phyloP scores from a whole-genome alignment of 306 rosid genomes.

The Comarum palustre region DNA sequence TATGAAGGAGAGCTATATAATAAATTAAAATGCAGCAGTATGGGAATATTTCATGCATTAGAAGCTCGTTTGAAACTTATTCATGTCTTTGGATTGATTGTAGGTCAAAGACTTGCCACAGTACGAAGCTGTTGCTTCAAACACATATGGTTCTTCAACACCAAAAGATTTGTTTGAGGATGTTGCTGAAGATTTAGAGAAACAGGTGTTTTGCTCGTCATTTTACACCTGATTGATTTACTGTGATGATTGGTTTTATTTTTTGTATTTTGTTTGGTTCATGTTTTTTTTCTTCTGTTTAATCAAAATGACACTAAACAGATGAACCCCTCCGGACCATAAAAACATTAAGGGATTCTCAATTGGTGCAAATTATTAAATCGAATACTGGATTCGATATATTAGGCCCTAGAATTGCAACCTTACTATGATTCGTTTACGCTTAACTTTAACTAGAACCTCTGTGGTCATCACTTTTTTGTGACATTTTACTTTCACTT shows the following conservation, averaged over 20 bases:
- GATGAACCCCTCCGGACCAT: background rate
- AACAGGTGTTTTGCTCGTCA: slow-evolving; percentile 43
- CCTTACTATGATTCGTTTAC: background rate
- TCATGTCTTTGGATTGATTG: slow-evolving; percentile 14
- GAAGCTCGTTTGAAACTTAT: slow-evolving; percentile 17
- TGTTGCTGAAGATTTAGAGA: slow-evolving; percentile 75
- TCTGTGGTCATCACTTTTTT: background rate
- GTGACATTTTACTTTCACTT: background rate
- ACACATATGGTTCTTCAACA: slow-evolving; percentile 89
- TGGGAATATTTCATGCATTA: slow-evolving; percentile 14
- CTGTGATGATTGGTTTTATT: background rate
- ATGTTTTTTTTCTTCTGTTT: background rate
- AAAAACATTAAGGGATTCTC: background rate
- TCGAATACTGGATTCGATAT: background rate
- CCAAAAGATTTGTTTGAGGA: slow-evolving; percentile 92
- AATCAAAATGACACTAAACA: background rate
- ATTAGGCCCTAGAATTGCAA: background rate
- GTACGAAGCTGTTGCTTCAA: slow-evolving; percentile 87
- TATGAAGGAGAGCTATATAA: slow-evolving; percentile 3
- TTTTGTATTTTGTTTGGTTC: background rate
- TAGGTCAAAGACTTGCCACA: slow-evolving; percentile 88
- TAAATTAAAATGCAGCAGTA: background rate
- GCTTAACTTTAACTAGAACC: background rate
- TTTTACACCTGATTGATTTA: background rate
- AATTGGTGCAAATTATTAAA: background rate